A percentile compares a stretch with the other conserved stretches of the same genome.
Conservation (phyloP, 2,329 filamentous ascomycete species). For the Scorias spongiosa region DNA sequence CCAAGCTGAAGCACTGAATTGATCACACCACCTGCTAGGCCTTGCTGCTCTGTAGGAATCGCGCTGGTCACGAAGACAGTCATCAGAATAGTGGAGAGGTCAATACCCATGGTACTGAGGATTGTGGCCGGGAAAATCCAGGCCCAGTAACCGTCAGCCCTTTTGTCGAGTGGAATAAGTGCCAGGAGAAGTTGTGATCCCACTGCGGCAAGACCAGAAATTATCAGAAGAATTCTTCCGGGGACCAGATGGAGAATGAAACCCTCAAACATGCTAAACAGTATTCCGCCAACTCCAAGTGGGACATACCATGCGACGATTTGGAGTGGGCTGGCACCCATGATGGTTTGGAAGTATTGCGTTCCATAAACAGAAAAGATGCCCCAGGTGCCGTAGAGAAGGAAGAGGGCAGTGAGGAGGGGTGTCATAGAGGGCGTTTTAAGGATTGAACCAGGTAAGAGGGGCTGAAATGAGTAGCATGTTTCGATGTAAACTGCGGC, state of each 20-base stretch:
- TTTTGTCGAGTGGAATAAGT: slow-evolving; percentile 34
- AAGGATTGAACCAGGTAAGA: slow-evolving; percentile 57
- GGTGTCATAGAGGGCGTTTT: slow-evolving; percentile 50
- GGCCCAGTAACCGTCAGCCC: slow-evolving; percentile 46
- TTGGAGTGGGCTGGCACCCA: slow-evolving; percentile 42
- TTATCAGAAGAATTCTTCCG: slow-evolving; percentile 46
- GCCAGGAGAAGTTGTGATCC: slow-evolving; percentile 46
- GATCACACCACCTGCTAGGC: slow-evolving; percentile 54
- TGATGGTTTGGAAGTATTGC: slow-evolving; percentile 48
- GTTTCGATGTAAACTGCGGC: slow-evolving; percentile 54
- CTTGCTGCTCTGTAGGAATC: slow-evolving; percentile 50
- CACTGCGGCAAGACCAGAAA: slow-evolving; percentile 44
- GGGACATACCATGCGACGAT: slow-evolving; percentile 54
- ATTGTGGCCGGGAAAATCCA: slow-evolving; percentile 57
- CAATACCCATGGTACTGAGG: slow-evolving; percentile 54
- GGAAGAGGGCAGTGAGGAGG: slow-evolving; percentile 43
- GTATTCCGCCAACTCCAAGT: slow-evolving; percentile 50
- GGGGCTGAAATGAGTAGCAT: slow-evolving; percentile 48
- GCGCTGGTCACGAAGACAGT: slow-evolving; percentile 60
- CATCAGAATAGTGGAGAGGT: slow-evolving; percentile 57
- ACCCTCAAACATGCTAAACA: slow-evolving; percentile 47
- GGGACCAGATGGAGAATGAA: slow-evolving; percentile 49
- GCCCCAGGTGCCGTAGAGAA: slow-evolving; percentile 51
- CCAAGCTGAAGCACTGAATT: slow-evolving; percentile 56
- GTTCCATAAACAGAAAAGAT: slow-evolving; percentile 55